These are phyloP conservation scores for Boehmeria nivea DNA, from an alignment of 306 rosid genomes.

Conservation along the genomic window DNA sequence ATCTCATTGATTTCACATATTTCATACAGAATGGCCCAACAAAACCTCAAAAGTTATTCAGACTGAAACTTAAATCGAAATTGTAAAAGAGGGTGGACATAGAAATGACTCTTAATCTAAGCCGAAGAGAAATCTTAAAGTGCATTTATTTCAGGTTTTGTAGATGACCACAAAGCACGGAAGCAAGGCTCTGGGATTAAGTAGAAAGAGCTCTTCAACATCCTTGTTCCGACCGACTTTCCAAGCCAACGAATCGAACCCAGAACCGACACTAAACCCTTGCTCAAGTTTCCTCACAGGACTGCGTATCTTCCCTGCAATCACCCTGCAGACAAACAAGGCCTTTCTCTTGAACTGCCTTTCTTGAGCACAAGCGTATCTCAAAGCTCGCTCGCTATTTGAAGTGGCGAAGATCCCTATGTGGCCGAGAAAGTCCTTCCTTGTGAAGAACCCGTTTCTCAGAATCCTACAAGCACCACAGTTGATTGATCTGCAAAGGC, in stretches of 20 bases:
- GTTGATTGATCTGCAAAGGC: conserved; percentile 28
- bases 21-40: too few species aligned
- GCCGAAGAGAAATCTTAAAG: too few species aligned
- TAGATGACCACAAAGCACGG: conserved; percentile 58
- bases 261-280: conserved; percentile 16
- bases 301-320: conserved; percentile 47
- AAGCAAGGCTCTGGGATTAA: conserved; percentile 46
- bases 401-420: conserved; percentile 35
- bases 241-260: conserved; percentile 41
- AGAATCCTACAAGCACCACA: conserved; percentile 56
- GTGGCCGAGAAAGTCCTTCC: conserved; percentile 23
- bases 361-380: conserved; percentile 21
- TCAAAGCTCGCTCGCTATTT: conserved; percentile 44
- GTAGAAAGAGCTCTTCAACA: conserved; percentile 34
- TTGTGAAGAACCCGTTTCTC: conserved; percentile 38
- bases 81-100: too few species aligned
- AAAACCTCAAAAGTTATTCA: too few species aligned
- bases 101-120: too few species aligned
- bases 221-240: conserved; percentile 23
- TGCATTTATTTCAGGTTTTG: background rate
- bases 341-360: conserved; percentile 21
- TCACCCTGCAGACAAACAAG: conserved; percentile 56
- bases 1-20: too few species aligned
- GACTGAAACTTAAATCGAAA: too few species aligned
- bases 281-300: conserved; percentile 20